Evolutionary conservation across 768 basidiomycete species (phyloP).

Genomic region (Pleurotus tuber-regium): DNA sequence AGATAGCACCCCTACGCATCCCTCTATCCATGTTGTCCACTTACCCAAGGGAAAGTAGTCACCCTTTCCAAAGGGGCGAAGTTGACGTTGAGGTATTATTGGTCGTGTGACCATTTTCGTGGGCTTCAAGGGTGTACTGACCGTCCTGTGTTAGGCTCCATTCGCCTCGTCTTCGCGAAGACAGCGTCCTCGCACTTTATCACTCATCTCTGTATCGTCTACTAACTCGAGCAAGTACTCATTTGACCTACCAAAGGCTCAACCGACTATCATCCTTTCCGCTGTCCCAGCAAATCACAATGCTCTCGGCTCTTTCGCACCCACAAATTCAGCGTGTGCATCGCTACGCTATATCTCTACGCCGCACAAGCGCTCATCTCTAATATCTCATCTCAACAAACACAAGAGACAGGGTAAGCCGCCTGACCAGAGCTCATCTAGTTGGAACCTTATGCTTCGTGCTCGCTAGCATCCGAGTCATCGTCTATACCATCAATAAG

Average conservation of each 20-base stretch:
- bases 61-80: not conserved
- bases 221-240: conserved; percentile 16
- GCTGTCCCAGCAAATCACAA: conserved; percentile 24
- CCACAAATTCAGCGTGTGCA: conserved; percentile 30
- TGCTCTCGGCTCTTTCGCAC: conserved; percentile 38
- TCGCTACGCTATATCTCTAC: conserved; percentile 19
- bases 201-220: conserved; percentile 24
- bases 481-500: conserved; percentile 34
- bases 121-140: too few relatives aligned
- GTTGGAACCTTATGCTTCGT: too few relatives aligned
- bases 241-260: conserved; percentile 20
- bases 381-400: not conserved
- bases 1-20: conserved; percentile 2
- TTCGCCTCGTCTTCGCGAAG: conserved; percentile 75
- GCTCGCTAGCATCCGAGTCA: not conserved
- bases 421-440: not conserved
- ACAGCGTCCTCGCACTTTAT: conserved; percentile 12
- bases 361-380: not conserved
- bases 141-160: too few relatives aligned
- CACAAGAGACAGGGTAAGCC: conserved; percentile 8
- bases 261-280: conserved; percentile 19
- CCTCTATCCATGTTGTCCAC: conserved; percentile 2
- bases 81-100: conserved; percentile 6
- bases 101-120: conserved; percentile 5
- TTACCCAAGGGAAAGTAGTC: not conserved